phyloP scores from a whole-genome alignment of 495 filamentous ascomycete genomes.

The Aspergillus carlsbadensis region DNA sequence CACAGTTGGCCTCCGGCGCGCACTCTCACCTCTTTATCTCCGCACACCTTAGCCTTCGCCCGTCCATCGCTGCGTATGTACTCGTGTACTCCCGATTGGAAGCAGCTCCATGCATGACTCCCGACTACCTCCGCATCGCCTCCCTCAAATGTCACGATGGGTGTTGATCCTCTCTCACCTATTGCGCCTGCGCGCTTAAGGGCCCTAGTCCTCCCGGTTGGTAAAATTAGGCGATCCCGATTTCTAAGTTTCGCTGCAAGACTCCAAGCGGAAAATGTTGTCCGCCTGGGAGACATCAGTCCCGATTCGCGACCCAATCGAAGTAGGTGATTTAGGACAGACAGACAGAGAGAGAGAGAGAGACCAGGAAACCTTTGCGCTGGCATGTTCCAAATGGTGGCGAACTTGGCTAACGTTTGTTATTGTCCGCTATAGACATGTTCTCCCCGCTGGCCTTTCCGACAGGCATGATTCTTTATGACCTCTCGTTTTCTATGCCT shows the following conservation, averaged over 20 bases:
- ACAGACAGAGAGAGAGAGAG: not conserved
- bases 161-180: slow-evolving; percentile 80
- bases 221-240: slow-evolving; percentile 76
- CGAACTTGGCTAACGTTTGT: slow-evolving; percentile 19
- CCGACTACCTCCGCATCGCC: slow-evolving; percentile 23
- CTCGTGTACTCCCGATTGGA: slow-evolving; percentile 28
- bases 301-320: slow-evolving; percentile 83
- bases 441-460: slow-evolving; percentile 94
- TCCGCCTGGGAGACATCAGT: slow-evolving; percentile 87
- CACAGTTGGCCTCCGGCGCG: slow-evolving; percentile 3
- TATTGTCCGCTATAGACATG: slow-evolving; percentile 61
- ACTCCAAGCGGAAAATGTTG: slow-evolving; percentile 75
- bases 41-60: not conserved
- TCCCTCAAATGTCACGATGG: slow-evolving; percentile 62
- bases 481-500: slow-evolving; percentile 76
- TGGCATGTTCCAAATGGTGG: not conserved
- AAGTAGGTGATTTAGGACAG: slow-evolving; percentile 55
- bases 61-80: slow-evolving; percentile 22
- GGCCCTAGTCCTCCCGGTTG: slow-evolving; percentile 80
- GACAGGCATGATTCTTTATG: slow-evolving; percentile 83
- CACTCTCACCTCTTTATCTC: not conserved
- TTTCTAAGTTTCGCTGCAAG: slow-evolving; percentile 77
- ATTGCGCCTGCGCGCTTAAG: slow-evolving; percentile 85
- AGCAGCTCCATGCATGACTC: slow-evolving; percentile 29
- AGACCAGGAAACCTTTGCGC: not conserved